Percentiles rank a stretch among this genome's conserved stretches.
Evolutionary conservation across 805 yeast species (phyloP).

Genomic region (Scheffersomyces ergatensis): DNA sequence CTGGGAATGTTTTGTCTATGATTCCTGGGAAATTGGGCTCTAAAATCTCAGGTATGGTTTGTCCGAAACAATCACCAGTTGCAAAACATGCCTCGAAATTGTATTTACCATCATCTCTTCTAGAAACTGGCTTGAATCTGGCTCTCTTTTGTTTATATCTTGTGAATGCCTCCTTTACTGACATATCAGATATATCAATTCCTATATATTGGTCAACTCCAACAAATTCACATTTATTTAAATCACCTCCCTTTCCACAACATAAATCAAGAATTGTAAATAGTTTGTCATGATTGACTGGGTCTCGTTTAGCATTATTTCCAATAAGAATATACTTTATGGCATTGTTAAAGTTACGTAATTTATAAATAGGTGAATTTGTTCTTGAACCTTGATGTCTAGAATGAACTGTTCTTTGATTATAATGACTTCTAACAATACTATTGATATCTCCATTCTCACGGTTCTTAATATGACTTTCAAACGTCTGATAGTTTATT

Average conservation of each 20-base stretch:
- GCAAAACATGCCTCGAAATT: conserved; percentile 81
- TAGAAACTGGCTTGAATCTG: conserved; percentile 30
- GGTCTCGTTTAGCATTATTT: conserved; percentile 48
- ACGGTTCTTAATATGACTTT: conserved; percentile 31
- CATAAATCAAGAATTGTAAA: conserved; percentile 75
- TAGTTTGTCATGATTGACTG: conserved; percentile 19
- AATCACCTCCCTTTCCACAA: conserved; percentile 98
- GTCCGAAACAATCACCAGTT: conserved; percentile 88
- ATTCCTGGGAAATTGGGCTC: conserved; percentile 58
- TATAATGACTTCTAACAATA: conserved; percentile 80
- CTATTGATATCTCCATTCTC: conserved; percentile 51
- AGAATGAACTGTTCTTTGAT: conserved; percentile 73
- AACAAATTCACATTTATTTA: conserved; percentile 82
- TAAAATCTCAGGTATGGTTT: conserved; percentile 64
- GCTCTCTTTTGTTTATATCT: conserved; percentile 60
- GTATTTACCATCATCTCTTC: conserved; percentile 40
- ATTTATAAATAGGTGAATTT: conserved; percentile 77
- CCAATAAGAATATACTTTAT: conserved; percentile 83
- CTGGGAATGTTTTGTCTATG: conserved; percentile 66
- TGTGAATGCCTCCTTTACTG: conserved; percentile 78
- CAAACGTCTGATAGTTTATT: conserved; percentile 33
- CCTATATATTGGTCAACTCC: conserved; percentile 79
- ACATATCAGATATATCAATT: conserved; percentile 85
- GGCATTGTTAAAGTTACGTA: conserved; percentile 88
- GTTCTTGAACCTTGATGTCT: conserved; percentile 59